Evolutionary conservation across 768 basidiomycete species (phyloP), one percentile per base, ranked within the genome.

Genomic region (Mycena sanguinolenta): DNA sequence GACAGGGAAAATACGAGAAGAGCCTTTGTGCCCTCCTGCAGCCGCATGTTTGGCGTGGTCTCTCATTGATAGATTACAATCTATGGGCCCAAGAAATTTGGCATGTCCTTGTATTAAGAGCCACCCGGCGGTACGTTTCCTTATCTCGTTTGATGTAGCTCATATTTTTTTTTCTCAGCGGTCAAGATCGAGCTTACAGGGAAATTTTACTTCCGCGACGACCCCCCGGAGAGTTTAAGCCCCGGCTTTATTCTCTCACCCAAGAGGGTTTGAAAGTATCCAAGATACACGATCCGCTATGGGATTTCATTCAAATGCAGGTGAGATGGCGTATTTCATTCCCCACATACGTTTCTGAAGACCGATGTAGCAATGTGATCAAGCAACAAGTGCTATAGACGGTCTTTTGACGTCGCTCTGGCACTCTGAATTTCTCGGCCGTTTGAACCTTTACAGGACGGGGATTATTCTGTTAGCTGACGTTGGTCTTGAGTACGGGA

Each of bases 401-500:
- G 87, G 88, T 49, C 82, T 96, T 28, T 81, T 96, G 30, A 89
- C 86, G 65, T 88, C 91, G 2, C 78, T 95, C 42, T 95, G 94
- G 93, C 86, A 92, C 67, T 89, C 94, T 0, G 94, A 96, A 78
- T 94, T 93, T 76, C 87, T 93, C 63, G 88, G 89, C 62, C 88
- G 91, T 64, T 87, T 90, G 75, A 84, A 85, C 19, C 77, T 90
- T 27, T 93, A 95, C 75, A 86, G 95, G 65, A 88, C 89, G 4
- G 91, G 88, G 0, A 85, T 92, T 36, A 85, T 92, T 68, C 77
- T 95, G 36, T 86, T 96, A 23, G 95, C 95, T 1, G 95, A 96
- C 74, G 80, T 94, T 69, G 89, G 90, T 10, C 80, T 95, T 23
- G 93, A 95, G 74, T 92, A 93, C 76, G 91, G 90, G 19, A 89